Evolutionary conservation across 1,284 basidiomycete genomes (phyloP), one percentile per base, ranked within the genome.

Genomic region (Microbotryum lychnidis-dioicae): DNA sequence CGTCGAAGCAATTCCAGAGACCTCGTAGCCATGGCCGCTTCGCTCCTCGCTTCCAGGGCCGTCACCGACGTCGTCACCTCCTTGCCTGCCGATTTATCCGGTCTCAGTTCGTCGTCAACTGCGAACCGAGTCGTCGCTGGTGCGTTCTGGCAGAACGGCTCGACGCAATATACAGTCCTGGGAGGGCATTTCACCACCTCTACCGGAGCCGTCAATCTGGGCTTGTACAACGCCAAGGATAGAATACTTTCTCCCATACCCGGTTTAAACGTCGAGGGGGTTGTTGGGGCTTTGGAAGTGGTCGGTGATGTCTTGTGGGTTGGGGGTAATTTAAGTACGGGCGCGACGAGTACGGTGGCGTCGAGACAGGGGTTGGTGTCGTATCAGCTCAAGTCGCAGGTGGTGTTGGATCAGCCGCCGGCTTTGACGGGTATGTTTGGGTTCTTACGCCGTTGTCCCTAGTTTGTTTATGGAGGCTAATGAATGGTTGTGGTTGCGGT

Each of bases 51-150:
- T 61, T 65, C 58, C 54, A 62, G 42, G 31, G 50, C 50, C 2
- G 29, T 48, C 37, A 23, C 60, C 1, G 31, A 55, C 6, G 61
- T 63, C 49, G 63, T 59, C 52, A 62, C 62, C 23, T 61, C 67
- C 8, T 65, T 69, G 18, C 67, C 67, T 0, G 52, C 62, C n/a
- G 62, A 42, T 18, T 42, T 42, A 12, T 42, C 37, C 61, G 10
- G 54, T 66, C n/a, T 50, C 21, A 7, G 31, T 8, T 33, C 51
- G n/a, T 75, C 83, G 2, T 79, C 83, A 1, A 77, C 82, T 0
- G 85, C 88, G 1, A 89, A 91, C 1, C 85, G 91, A 37, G 84
- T 97, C 60, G 80, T 96, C 49, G 82, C 89, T 0, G 93, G 90
- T 44, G 82, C 83, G 2, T 97, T 93, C 78, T 97, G 89, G 89